Evolutionary conservation across 83 land plant genomes (phyloP).

Genomic region (Picea abies): DNA sequence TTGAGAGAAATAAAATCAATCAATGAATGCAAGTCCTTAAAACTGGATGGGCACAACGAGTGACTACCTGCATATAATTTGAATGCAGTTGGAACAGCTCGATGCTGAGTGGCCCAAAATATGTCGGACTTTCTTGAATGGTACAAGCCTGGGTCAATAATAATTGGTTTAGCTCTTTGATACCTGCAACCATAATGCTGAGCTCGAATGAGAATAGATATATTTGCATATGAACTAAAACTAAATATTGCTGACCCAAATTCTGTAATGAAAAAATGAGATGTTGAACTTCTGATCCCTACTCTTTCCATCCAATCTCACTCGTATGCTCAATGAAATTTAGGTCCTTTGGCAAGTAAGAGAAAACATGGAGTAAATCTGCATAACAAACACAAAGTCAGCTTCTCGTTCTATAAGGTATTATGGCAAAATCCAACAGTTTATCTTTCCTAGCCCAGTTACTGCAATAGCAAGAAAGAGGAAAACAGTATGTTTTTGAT

Average conservation of each 20-base stretch:
- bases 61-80: constrained; percentile 71
- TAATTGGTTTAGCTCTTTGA: constrained; percentile 71
- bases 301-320: constrained; percentile 77
- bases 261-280: neutral
- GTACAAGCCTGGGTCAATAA: constrained; percentile 77
- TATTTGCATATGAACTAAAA: too few relatives aligned
- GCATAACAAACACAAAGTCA: constrained; percentile 19
- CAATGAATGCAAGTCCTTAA: too few relatives aligned
- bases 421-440: neutral
- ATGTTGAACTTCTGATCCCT: constrained; percentile 21
- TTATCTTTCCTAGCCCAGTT: neutral
- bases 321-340: constrained; percentile 74
- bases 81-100: constrained; percentile 65
- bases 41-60: too few relatives aligned
- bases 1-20: too few relatives aligned
- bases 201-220: too few relatives aligned
- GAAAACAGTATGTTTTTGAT: neutral
- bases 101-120: constrained; percentile 47
- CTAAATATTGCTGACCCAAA: too few relatives aligned
- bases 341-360: constrained; percentile 63
- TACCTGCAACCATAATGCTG: constrained; percentile 28
- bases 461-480: neutral
- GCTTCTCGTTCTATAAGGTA: too few relatives aligned
- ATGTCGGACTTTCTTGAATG: constrained; percentile 62
- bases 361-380: constrained; percentile 74